A percentile compares a stretch with the other conserved stretches of the same genome.
Conservation (phyloP, 2,329 filamentous ascomycete genomes). For the Cercospora sp. region DNA sequence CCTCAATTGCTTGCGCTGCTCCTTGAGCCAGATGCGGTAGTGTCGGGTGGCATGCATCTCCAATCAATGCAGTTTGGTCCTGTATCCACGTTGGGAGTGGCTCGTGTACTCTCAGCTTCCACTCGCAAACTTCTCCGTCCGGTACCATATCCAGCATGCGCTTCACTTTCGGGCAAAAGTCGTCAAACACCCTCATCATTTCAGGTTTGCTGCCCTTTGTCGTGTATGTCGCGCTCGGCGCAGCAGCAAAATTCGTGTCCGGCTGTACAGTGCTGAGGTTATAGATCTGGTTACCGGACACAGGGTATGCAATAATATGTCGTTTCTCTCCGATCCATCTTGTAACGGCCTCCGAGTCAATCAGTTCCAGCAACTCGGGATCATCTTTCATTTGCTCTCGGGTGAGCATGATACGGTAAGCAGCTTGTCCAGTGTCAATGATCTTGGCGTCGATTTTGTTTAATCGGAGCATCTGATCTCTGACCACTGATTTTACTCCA, state of each 20-base stretch:
- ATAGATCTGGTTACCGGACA: slow-evolving; percentile 66
- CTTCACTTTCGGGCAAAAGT: slow-evolving; percentile 63
- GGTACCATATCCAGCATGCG: slow-evolving; percentile 62
- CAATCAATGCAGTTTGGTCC: slow-evolving; percentile 55
- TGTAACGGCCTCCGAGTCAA: slow-evolving; percentile 66
- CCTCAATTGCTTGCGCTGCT: slow-evolving; percentile 65
- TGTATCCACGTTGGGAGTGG: slow-evolving; percentile 64
- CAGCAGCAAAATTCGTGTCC: slow-evolving; percentile 60
- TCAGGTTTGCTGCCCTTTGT: slow-evolving; percentile 61
- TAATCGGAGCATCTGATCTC: slow-evolving; percentile 55
- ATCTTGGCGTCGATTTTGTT: slow-evolving; percentile 57
- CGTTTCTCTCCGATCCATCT: slow-evolving; percentile 75
- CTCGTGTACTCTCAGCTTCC: slow-evolving; percentile 63
- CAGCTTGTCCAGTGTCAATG: slow-evolving; percentile 71
- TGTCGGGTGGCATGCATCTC: slow-evolving; percentile 64
- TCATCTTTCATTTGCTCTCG: slow-evolving; percentile 67
- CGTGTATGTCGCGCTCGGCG: slow-evolving; percentile 62
- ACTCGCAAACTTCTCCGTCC: slow-evolving; percentile 66
- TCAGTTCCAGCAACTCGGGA: slow-evolving; percentile 65
- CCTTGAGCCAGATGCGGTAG: slow-evolving; percentile 65
- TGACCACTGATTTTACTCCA: slow-evolving; percentile 51
- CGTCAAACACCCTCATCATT: slow-evolving; percentile 60
- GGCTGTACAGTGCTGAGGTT: slow-evolving; percentile 66
- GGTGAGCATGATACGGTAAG: slow-evolving; percentile 75
- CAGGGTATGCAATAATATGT: slow-evolving; percentile 77